Percentiles rank a stretch among this genome's conserved stretches.
These are phyloP conservation scores for Coleophoma eucalyptorum DNA, from an alignment of 2,329 filamentous ascomycete species.

Conservation along the genomic window DNA sequence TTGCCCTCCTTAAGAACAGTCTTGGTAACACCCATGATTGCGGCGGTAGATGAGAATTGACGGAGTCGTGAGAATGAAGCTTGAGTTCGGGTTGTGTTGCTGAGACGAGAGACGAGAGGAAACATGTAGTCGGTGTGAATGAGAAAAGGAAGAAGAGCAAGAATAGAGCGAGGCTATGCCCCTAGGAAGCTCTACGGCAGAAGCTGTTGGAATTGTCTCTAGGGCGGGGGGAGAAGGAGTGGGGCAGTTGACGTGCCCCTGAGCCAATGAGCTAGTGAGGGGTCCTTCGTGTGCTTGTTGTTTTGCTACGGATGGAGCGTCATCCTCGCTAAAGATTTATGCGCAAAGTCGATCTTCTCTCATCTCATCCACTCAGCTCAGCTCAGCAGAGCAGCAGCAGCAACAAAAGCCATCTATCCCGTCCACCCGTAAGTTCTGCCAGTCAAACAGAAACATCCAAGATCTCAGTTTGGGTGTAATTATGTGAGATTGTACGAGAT, in stretches of 20 bases:
- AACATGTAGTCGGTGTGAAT: neutral
- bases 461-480: too few species aligned
- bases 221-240: neutral
- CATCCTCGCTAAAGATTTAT: too few species aligned
- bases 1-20: slow-evolving; percentile 58
- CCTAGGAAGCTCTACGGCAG: neutral
- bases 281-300: neutral
- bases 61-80: slow-evolving; percentile 2
- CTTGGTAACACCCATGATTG: slow-evolving; percentile 71
- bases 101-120: neutral
- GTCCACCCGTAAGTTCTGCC: too few species aligned
- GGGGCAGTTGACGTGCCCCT: neutral
- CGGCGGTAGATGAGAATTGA: slow-evolving; percentile 22
- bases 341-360: too few species aligned
- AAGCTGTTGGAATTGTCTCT: neutral
- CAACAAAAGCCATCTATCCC: too few species aligned
- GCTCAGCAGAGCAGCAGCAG: too few species aligned
- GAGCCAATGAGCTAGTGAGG: neutral
- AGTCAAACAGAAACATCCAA: too few species aligned
- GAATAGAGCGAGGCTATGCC: neutral
- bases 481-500: too few species aligned
- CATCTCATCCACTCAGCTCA: too few species aligned
- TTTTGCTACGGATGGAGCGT: too few species aligned
- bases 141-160: neutral
- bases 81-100: neutral